These are phyloP conservation scores for Stramenopiles sp. DNA, from an alignment of 352 stramenopile species.

Conservation along the genomic window DNA sequence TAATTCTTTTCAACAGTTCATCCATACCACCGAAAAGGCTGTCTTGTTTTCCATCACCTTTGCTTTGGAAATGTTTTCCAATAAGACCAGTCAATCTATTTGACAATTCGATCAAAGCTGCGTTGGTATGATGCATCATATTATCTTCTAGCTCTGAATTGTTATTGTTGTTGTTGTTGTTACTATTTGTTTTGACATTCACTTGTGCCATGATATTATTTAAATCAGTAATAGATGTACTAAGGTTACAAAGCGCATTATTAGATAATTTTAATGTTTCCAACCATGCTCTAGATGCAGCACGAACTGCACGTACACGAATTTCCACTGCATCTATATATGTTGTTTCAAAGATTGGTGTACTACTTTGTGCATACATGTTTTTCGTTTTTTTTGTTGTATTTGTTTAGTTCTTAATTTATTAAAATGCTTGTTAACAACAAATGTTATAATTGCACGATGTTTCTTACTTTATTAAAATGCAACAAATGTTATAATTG, in stretches of 20 bases:
- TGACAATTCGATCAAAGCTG: background rate
- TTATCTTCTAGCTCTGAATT: background rate
- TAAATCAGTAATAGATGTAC: background rate
- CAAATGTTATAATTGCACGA: no score
- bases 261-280: slow-evolving; percentile 6
- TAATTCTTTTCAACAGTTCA: background rate
- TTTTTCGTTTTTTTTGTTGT: no score
- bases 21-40: background rate
- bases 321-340: background rate
- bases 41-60: background rate
- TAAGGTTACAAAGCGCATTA: background rate
- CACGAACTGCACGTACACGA: background rate
- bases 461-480: no score
- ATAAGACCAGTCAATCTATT: background rate
- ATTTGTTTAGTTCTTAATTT: no score
- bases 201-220: background rate
- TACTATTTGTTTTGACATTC: no score
- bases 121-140: background rate
- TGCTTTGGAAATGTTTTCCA: background rate
- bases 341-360: background rate
- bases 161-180: background rate
- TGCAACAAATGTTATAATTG: no score
- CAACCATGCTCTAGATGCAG: background rate
- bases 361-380: no score
- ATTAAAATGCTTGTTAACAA: no score